Base-by-base conservation (phyloP, 176 grass and related monocot genomes). In the Lolium perenne region DNA sequence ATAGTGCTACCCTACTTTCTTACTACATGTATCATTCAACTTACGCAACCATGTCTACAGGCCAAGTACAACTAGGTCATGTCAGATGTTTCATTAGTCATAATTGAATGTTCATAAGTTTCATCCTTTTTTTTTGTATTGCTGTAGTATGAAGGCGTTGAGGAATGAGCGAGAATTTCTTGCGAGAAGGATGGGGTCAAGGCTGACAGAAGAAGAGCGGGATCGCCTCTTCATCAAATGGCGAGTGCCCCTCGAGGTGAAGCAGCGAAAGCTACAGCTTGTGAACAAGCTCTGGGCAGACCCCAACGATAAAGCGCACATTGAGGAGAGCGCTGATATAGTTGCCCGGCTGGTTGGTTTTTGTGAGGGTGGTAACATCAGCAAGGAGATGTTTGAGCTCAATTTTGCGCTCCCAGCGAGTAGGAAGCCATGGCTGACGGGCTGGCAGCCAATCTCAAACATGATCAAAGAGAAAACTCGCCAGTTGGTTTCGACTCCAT, bases 331-430 rank as follows among this genome's bases (percentile, higher is more conserved):
- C 12, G 95, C 95, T 2, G 93, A 95, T 25, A 81, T 95, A 66
- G 95, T 98, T 72, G 95, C 95, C 20, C 82, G 93, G 18, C 72
- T 98, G 80, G 95, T 98, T 13, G 95, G 93, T n/a, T 98, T 98
- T 75, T 95, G 93, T 25, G 96, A 98, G 80, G 89, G 91, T 73
- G 93, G 91, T 38, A 98, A 95, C 69, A 87, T 92, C 77, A 90
- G 90, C 81, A 98, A 98, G 83, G 96, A 98, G 91, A 98, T 98
- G 96, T 98, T 98, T 51, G 96, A 95, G 85, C 87, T 98, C 56
- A 98, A 98, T 70, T 98, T 76, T 67, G 78, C 91, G 0, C 14
- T 89, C 35, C 96, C 96, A 54, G 66, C 89, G 3, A 94, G 91
- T 80, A 98, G 82, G 91, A 98, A 90, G 25, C 89, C 95, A 2